Evolutionary conservation across 345 rosid genomes (phyloP).

Genomic region (Syzygium jambos): DNA sequence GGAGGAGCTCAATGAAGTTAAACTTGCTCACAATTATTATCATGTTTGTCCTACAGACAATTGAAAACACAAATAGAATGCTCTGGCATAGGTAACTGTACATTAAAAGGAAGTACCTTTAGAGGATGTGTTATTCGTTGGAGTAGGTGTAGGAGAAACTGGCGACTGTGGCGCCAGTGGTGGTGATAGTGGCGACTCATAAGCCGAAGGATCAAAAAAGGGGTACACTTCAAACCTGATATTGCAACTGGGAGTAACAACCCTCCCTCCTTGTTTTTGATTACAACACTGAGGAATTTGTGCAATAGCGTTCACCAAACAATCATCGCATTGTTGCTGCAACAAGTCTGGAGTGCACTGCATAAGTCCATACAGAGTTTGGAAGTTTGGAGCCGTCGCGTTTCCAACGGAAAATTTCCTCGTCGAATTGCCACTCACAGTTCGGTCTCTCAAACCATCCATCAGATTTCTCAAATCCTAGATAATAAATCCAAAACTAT

Average conservation of each 20-base stretch:
- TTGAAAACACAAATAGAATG: not conserved
- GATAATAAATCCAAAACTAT: not conserved
- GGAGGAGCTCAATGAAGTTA: not conserved
- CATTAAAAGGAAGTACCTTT: not conserved
- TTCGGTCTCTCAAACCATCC: not conserved
- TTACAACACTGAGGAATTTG: not conserved
- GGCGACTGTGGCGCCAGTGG: not conserved
- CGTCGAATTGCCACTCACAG: not conserved
- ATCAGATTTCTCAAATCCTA: not conserved
- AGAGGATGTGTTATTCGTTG: not conserved
- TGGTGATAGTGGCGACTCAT: not conserved
- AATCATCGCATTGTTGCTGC: fast-evolving
- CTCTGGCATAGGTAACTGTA: not conserved
- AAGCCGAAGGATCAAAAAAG: not conserved
- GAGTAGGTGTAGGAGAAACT: not conserved
- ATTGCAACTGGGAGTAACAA: not conserved
- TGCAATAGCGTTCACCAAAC: not conserved
- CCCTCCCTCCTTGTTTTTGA: not conserved
- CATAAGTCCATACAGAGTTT: not conserved
- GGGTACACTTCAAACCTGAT: not conserved
- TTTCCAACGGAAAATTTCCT: not conserved
- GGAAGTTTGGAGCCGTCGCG: not conserved
- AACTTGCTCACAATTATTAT: not conserved
- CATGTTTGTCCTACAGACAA: not conserved
- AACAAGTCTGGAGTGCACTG: not conserved